Percentiles rank a stretch among this genome's conserved stretches.
Evolutionary conservation across 148 eudicot species (phyloP).

Genomic region (Amaranthus cruentus): DNA sequence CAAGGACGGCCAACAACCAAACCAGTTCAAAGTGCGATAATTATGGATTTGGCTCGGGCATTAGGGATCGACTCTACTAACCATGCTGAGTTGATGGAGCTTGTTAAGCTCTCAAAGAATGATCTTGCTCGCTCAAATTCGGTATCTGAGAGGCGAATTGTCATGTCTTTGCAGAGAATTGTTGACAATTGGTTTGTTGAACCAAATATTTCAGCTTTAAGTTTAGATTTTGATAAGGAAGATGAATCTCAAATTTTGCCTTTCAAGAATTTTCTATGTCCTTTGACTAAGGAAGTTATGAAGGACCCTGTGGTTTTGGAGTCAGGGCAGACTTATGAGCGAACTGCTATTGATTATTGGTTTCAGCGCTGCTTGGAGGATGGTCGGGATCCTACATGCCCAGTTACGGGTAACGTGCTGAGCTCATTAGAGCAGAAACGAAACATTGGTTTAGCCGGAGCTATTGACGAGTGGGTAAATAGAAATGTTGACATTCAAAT

Average conservation of each 20-base stretch:
- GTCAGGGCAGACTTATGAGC: constrained; percentile 60
- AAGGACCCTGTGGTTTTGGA: constrained; percentile 72
- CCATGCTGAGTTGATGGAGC: constrained; percentile 39
- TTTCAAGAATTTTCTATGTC: constrained; percentile 63
- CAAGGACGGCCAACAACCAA: constrained; percentile 44
- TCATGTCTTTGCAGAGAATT: constrained; percentile 51
- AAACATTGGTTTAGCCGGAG: constrained; percentile 66
- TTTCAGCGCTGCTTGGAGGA: constrained; percentile 61
- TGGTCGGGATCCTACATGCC: constrained; percentile 69
- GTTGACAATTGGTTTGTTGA: constrained; percentile 41
- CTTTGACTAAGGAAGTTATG: constrained; percentile 69
- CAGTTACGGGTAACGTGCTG: constrained; percentile 63
- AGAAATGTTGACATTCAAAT: constrained; percentile 59
- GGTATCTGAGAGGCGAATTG: constrained; percentile 54
- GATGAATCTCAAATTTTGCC: constrained; percentile 54
- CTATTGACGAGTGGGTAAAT: constrained; percentile 70
- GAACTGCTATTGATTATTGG: constrained; percentile 66
- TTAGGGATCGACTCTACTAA: constrained; percentile 44
- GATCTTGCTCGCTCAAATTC: constrained; percentile 51
- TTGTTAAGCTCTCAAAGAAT: constrained; percentile 41
- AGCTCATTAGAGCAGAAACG: constrained; percentile 55
- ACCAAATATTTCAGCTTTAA: constrained; percentile 34
- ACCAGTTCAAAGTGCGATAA: constrained; percentile 58
- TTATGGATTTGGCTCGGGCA: constrained; percentile 72
- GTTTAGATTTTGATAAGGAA: constrained; percentile 40